Conservation (phyloP, 192 early-diverging fungal genomes). For the Entophlyctis luteolus region DNA sequence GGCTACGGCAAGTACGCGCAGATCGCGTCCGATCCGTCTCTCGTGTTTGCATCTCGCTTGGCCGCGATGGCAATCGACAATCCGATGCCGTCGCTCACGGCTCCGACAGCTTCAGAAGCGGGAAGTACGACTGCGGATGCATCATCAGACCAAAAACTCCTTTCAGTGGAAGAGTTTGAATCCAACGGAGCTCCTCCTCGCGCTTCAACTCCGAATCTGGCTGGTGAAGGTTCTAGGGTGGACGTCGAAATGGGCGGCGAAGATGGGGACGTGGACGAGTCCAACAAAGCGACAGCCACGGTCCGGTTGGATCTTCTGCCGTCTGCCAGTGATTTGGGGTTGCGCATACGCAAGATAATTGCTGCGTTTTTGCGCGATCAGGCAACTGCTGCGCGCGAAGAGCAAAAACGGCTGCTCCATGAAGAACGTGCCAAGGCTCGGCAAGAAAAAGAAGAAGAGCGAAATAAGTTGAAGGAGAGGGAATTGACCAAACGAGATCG, state of each 20-base stretch:
- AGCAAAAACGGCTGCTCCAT: constrained; percentile 29
- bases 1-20: constrained; percentile 68
- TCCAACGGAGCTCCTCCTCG: too few species aligned
- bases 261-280: constrained; percentile 13
- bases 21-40: constrained; percentile 38
- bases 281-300: constrained; percentile 15
- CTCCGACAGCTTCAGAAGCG: too few species aligned
- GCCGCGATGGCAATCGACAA: too few species aligned
- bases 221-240: too few species aligned
- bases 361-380: constrained; percentile 41
- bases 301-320: constrained; percentile 34
- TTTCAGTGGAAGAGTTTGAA: too few species aligned
- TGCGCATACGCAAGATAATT: constrained; percentile 45
- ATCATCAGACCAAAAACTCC: too few species aligned
- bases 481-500: constrained; percentile 48
- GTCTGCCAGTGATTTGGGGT: constrained; percentile 44
- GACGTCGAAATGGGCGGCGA: too few species aligned
- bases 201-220: too few species aligned
- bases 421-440: constrained; percentile 32
- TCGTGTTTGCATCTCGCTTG: too few species aligned
- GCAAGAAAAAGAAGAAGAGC: constrained; percentile 42
- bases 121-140: too few species aligned
- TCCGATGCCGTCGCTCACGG: background rate
- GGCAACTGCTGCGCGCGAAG: constrained; percentile 30
- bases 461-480: constrained; percentile 30